Conservation (phyloP, 73 alveolate genomes). For the Diophrys sp. region DNA sequence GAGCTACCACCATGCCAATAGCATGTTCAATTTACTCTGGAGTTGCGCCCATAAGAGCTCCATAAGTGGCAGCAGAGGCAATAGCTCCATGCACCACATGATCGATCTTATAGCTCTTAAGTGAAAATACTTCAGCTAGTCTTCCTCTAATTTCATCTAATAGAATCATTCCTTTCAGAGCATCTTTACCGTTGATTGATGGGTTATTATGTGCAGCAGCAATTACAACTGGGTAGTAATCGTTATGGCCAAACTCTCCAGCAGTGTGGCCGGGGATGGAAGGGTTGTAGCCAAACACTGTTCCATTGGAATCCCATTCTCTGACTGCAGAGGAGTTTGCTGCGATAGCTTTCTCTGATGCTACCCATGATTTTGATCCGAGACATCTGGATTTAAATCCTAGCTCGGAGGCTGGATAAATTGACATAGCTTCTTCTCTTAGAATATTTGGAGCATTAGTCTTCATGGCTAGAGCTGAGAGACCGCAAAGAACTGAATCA, state of each 20-base stretch:
- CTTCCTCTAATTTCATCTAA: conserved; percentile 97
- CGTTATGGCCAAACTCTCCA: conserved; percentile 98
- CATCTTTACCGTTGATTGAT: conserved; percentile 57
- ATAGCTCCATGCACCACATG: conserved; percentile 97
- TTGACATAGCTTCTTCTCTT: conserved; percentile 64
- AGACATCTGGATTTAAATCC: conserved; percentile 54
- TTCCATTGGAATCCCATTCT: conserved; percentile 98
- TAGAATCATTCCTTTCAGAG: conserved; percentile 82
- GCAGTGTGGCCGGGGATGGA: conserved; percentile 75
- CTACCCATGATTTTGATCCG: conserved; percentile 71
- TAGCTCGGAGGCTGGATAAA: conserved; percentile 30
- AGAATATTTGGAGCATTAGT: conserved; percentile 85
- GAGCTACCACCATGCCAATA: conserved; percentile 88
- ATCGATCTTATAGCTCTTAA: conserved; percentile 80
- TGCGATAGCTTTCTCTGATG: conserved; percentile 77
- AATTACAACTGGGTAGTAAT: conserved; percentile 92
- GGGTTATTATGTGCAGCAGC: conserved; percentile 86
- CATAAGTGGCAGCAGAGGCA: conserved; percentile 81
- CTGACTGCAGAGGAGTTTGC: conserved; percentile 91
- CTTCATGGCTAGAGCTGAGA: conserved; percentile 77
- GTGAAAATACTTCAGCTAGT: conserved; percentile 88
- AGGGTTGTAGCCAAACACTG: conserved; percentile 94
- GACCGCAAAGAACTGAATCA: conserved; percentile 82
- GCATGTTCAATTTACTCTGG: conserved; percentile 88
- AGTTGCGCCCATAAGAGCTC: conserved; percentile 81